Evolutionary conservation across 2,329 filamentous ascomycete species (phyloP), one percentile per base, ranked within the genome.

Genomic region (Neurospora sp.): DNA sequence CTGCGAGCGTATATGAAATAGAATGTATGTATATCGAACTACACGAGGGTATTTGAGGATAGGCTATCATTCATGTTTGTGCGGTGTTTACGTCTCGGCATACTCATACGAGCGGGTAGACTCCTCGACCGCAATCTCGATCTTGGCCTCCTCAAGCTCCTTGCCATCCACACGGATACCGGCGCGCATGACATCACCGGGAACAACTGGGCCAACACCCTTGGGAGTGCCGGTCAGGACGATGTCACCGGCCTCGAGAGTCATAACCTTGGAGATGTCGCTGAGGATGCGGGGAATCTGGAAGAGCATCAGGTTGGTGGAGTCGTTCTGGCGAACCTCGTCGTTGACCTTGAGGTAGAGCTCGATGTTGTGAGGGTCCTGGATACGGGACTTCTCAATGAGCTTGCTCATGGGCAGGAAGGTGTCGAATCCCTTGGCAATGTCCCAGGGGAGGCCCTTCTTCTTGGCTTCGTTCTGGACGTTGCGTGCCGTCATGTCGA

Each of bases 401-500:
- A 92, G 84, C 73, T 90, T 84, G 79, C 91, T 92, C 77, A 99
- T 87, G 70, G 96, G 96, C 68, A 97, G 86, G 84, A 99, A 99
- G 3, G 96, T 98, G 80, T 99, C 96, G 79, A 98, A 99, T 66
- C 96, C 96, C 84, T 99, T 99, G 75, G 92, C 91, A 74, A 97
- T 97, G 77, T 90, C 89, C 96, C 96, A 99, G 8, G 96, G 96
- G 17, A 98, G 89, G 41, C 96, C 93, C 85, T 96, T 97, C 82
- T 91, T 93, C 88, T 98, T 99, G 74, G 95, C 95, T 83, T 97
- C 93, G 76, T 97, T 92, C 82, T 99, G 96, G 6, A 92, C 88
- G 81, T 98, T 98, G 74, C 96, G 91, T 0, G 92, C 96, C 10
- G 96, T 99, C 92, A 99, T 96, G 82, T 99, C 96, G 77, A 99